Evolutionary conservation across 768 basidiomycete species (phyloP).

Genomic region (Exsudoporus frostii): DNA sequence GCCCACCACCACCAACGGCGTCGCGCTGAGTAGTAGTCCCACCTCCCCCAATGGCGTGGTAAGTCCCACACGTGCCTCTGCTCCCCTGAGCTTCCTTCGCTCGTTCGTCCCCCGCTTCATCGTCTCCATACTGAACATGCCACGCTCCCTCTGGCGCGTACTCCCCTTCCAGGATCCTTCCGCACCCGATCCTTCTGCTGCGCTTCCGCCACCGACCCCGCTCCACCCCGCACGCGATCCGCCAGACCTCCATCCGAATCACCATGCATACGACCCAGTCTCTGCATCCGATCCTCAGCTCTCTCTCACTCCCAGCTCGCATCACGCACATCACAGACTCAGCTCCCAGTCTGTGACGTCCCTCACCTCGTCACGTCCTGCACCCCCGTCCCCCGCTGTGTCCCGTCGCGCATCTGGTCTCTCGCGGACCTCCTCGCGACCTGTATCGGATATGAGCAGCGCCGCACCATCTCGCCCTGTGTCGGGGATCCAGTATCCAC

Average conservation of each 20-base stretch:
- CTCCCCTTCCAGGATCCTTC: conserved; percentile 32
- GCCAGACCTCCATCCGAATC: conserved; percentile 16
- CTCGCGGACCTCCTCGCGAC: conserved; percentile 27
- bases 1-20: conserved; percentile 2
- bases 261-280: background rate
- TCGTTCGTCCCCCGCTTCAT: conserved; percentile 26
- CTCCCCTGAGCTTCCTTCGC: conserved; percentile 22
- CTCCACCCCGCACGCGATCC: conserved; percentile 30
- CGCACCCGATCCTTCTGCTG: conserved; percentile 37
- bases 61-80: conserved; percentile 23
- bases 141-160: conserved; percentile 26
- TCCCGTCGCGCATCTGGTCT: conserved; percentile 41
- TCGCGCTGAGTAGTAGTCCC: background rate
- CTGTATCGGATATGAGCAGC: conserved; percentile 19
- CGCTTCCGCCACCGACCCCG: background rate
- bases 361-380: conserved; percentile 52
- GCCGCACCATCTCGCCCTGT: conserved; percentile 17
- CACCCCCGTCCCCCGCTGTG: conserved; percentile 55
- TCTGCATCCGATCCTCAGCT: background rate
- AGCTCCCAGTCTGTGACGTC: conserved; percentile 28
- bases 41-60: conserved; percentile 24
- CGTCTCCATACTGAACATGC: conserved; percentile 30
- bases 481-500: conserved; percentile 8
- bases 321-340: conserved; percentile 16
- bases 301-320: background rate